Conservation (phyloP, 2,329 filamentous ascomycete genomes). For the Hypomyces perniciosus region DNA sequence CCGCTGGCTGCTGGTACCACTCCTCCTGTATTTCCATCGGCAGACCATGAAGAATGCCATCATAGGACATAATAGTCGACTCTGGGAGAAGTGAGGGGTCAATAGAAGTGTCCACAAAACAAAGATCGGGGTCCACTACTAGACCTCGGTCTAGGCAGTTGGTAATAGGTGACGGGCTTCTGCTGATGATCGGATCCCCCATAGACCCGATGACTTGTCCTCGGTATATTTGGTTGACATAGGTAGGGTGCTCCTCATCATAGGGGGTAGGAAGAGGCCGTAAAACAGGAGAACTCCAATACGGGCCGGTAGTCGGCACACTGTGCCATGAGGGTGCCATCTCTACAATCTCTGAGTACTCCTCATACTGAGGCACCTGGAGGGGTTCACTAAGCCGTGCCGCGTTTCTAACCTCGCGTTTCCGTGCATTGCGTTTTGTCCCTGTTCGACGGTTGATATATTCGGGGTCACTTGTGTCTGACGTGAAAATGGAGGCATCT, state of each 20-base stretch:
- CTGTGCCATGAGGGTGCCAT: not conserved
- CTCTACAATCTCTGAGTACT: not conserved
- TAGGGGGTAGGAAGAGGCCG: not conserved
- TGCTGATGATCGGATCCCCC: not conserved
- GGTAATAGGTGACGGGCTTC: not conserved
- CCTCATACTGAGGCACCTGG: not conserved
- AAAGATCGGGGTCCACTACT: not conserved
- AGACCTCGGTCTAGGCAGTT: not conserved
- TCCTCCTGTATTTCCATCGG: not conserved
- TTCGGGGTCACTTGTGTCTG: conserved; percentile 39
- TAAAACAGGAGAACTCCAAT: not conserved
- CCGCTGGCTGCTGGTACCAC: not conserved
- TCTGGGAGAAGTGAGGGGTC: conserved; percentile 12
- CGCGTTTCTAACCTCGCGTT: not conserved
- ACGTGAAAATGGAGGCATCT: not conserved
- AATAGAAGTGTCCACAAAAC: conserved; percentile 2
- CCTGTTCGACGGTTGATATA: conserved; percentile 17
- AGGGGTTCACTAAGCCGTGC: not conserved
- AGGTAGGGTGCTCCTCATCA: not conserved
- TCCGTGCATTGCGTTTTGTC: not conserved
- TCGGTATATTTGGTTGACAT: not conserved
- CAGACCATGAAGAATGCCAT: not conserved
- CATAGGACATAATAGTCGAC: not conserved
- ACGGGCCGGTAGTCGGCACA: not conserved
- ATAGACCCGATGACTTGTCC: not conserved